Conservation (phyloP, 164 flowering plant species). For the Houttuynia cordata region DNA sequence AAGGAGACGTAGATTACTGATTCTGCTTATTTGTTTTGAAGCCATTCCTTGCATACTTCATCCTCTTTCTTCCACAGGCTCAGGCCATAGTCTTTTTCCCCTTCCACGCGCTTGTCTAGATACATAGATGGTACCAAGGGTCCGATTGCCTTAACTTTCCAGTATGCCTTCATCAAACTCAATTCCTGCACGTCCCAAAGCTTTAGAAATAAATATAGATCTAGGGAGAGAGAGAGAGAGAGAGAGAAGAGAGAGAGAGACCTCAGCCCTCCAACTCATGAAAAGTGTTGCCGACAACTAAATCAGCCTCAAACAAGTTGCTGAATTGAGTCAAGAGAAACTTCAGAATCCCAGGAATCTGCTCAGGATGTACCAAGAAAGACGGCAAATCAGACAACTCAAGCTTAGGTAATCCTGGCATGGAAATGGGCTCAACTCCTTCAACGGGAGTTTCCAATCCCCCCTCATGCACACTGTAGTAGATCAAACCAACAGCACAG, state of each 20-base stretch:
- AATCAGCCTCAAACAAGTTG: constrained; percentile 14
- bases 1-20: constrained; percentile 21
- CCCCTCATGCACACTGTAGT: constrained; percentile 5
- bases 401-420: constrained; percentile 21
- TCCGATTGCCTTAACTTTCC: too few species aligned
- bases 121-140: too few species aligned
- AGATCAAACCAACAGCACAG: constrained; percentile 5
- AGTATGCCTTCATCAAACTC: too few species aligned
- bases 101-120: too few species aligned
- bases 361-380: constrained; percentile 1
- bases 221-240: neutral
- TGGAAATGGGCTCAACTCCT: constrained; percentile 2
- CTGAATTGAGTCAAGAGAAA: constrained; percentile 8
- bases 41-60: neutral
- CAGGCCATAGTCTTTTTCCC: too few species aligned
- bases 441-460: constrained; percentile 5
- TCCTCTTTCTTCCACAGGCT: too few species aligned
- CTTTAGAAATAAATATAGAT: too few species aligned
- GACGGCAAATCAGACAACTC: constrained; percentile 7
- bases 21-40: neutral
- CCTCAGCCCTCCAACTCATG: constrained; percentile 15
- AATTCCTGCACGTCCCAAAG: too few species aligned
- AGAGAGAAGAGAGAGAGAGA: neutral
- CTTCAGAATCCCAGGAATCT: neutral
- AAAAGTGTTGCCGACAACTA: constrained; percentile 13